These are phyloP conservation scores for Coprinellus aureogranulatus DNA, from an alignment of 768 basidiomycete genomes.

Conservation along the genomic window DNA sequence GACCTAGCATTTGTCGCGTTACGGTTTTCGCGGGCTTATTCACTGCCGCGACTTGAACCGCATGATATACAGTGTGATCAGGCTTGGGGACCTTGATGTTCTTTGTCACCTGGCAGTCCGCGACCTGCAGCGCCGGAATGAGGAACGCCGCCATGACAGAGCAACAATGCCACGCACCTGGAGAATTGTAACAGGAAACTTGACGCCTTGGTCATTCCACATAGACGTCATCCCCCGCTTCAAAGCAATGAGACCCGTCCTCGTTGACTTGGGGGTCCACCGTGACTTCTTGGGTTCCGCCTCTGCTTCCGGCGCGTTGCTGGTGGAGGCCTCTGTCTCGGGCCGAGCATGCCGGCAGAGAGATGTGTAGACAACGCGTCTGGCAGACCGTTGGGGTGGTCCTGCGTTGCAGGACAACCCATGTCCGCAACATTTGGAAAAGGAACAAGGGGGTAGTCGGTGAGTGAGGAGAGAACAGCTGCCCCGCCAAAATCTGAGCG, in stretches of 20 bases:
- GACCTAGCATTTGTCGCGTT: slow-evolving; percentile 80
- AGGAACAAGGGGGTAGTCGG: neutral
- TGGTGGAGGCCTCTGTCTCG: slow-evolving; percentile 24
- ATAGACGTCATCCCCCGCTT: slow-evolving; percentile 95
- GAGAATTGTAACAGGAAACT: slow-evolving; percentile 89
- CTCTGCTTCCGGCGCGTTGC: slow-evolving; percentile 17
- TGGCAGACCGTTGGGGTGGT: slow-evolving; percentile 22
- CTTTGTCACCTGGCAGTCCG: slow-evolving; percentile 86
- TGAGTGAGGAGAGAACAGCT: slow-evolving; percentile 4
- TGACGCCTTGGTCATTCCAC: slow-evolving; percentile 87
- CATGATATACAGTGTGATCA: slow-evolving; percentile 76
- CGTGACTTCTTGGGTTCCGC: slow-evolving; percentile 44
- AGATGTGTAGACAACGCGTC: slow-evolving; percentile 44
- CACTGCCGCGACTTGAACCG: slow-evolving; percentile 89
- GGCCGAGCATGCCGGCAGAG: slow-evolving; percentile 30
- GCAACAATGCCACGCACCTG: slow-evolving; percentile 57
- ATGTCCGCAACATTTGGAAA: slow-evolving; percentile 51
- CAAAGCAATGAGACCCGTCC: slow-evolving; percentile 89
- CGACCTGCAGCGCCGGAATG: slow-evolving; percentile 47
- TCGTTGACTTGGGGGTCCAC: slow-evolving; percentile 84
- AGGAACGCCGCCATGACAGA: slow-evolving; percentile 3
- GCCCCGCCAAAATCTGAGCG: neutral
- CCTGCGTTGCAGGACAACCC: slow-evolving; percentile 42
- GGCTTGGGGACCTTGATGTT: slow-evolving; percentile 65
- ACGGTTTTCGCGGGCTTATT: slow-evolving; percentile 71